Evolutionary conservation across 306 rosid genomes (phyloP).

Genomic region (Begonia fuchsioides): DNA sequence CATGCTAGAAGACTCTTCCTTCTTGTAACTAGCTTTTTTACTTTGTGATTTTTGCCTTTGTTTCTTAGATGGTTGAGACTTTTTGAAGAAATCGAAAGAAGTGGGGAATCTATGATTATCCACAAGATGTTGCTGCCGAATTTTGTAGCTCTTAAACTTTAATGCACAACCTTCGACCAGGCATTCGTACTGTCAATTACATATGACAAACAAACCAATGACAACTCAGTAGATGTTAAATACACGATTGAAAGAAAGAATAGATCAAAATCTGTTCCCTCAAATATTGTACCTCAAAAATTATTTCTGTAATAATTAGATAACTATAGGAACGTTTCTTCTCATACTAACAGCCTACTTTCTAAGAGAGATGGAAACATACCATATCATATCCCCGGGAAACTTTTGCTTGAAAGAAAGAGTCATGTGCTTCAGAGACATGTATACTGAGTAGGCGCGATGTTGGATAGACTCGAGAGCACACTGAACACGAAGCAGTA

Average conservation of each 20-base stretch:
- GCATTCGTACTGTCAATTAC: slow-evolving; percentile 61
- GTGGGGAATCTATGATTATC: slow-evolving; percentile 82
- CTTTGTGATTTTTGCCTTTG: slow-evolving; percentile 49
- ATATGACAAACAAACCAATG: neutral
- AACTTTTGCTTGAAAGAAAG: slow-evolving; percentile 88
- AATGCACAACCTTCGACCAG: slow-evolving; percentile 76
- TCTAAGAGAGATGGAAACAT: slow-evolving; percentile 9
- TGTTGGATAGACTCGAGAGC: slow-evolving; percentile 82
- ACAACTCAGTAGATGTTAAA: neutral
- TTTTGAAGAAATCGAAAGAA: slow-evolving; percentile 64
- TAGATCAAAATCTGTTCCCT: neutral
- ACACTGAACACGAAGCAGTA: slow-evolving; percentile 72
- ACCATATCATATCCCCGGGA: slow-evolving; percentile 85
- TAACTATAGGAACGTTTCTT: neutral
- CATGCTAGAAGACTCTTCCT: slow-evolving; percentile 28
- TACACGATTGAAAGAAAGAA: neutral
- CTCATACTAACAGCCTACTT: neutral
- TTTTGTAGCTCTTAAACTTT: slow-evolving; percentile 67
- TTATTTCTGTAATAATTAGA: neutral
- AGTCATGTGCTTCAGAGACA: slow-evolving; percentile 77
- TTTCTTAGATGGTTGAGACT: slow-evolving; percentile 57
- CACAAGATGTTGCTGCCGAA: slow-evolving; percentile 78
- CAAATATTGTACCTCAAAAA: neutral
- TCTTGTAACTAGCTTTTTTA: slow-evolving; percentile 23
- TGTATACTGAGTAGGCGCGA: slow-evolving; percentile 69